These are phyloP conservation scores for Cylindrodendrum hubeiense DNA, from an alignment of 2,329 filamentous ascomycete species.

Conservation along the genomic window DNA sequence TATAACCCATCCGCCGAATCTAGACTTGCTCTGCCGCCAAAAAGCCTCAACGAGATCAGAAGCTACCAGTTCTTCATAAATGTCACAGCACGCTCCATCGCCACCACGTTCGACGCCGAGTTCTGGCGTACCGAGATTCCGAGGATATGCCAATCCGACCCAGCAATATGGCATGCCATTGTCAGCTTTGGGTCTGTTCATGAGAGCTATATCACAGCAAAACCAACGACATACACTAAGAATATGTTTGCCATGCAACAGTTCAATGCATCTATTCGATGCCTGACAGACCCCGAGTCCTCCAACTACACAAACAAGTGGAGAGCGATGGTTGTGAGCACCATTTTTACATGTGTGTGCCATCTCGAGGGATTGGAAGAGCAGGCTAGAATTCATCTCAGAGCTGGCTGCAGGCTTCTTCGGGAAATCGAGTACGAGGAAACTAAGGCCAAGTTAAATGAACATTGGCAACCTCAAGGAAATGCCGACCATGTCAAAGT, in stretches of 20 bases:
- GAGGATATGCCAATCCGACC: slow-evolving; percentile 11
- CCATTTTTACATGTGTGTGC: slow-evolving; percentile 21
- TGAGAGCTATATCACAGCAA: not conserved
- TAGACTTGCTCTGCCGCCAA: not conserved
- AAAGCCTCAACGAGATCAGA: not conserved
- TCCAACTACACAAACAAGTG: slow-evolving; percentile 12
- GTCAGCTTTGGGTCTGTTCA: slow-evolving; percentile 24
- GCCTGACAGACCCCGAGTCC: slow-evolving; percentile 10
- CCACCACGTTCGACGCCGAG: slow-evolving; percentile 18
- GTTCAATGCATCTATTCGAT: slow-evolving; percentile 10
- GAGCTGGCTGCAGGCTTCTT: slow-evolving; percentile 21
- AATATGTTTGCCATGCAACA: slow-evolving; percentile 9
- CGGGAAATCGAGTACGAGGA: not conserved
- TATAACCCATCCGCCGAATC: not conserved
- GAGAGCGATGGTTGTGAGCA: slow-evolving; percentile 24
- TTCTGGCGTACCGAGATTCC: slow-evolving; percentile 21
- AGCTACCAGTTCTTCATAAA: slow-evolving; percentile 23
- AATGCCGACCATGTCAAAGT: too few relatives aligned
- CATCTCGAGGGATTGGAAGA: slow-evolving; percentile 17
- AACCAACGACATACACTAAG: not conserved
- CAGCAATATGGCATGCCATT: slow-evolving; percentile 27
- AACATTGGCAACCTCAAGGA: too few relatives aligned
- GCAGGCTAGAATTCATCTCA: slow-evolving; percentile 14
- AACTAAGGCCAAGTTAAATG: too few relatives aligned
- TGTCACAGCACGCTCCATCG: slow-evolving; percentile 10